phyloP scores from a whole-genome alignment of 805 yeast species.

The Grigorovia jiainica region DNA sequence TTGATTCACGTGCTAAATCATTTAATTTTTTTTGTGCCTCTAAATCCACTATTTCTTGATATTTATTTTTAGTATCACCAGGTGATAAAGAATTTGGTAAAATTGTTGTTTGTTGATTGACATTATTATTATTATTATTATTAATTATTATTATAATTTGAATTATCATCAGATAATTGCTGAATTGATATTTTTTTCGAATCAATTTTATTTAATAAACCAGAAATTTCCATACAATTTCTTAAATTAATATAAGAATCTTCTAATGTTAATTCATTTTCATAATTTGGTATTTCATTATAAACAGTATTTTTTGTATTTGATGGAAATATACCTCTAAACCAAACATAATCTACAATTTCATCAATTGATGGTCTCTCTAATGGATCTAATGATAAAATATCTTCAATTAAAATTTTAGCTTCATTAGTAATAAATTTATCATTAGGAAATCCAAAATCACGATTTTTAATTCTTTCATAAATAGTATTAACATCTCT shows the following conservation, averaged over 20 bases:
- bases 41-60: conserved; percentile 54
- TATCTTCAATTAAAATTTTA: conserved; percentile 55
- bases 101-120: conserved; percentile 37
- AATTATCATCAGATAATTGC: conserved; percentile 2
- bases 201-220: conserved; percentile 29
- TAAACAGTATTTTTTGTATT: conserved; percentile 37
- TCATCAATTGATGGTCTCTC: conserved; percentile 75
- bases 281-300: conserved; percentile 55
- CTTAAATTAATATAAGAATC: conserved; percentile 63
- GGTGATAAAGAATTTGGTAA: conserved; percentile 89
- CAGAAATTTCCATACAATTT: conserved; percentile 53
- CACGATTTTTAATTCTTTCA: conserved; percentile 79
- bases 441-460: conserved; percentile 68
- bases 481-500: conserved; percentile 88
- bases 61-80: conserved; percentile 79
- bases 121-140: conserved; percentile 28
- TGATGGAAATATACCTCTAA: conserved; percentile 79
- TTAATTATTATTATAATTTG: conserved; percentile 28
- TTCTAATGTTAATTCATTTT: conserved; percentile 42
- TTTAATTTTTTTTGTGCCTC: conserved; percentile 28
- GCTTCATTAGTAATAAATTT: conserved; percentile 63
- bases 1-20: conserved; percentile 28
- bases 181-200: conserved; percentile 3
- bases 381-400: conserved; percentile 69
- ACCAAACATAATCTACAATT: conserved; percentile 77